Percentiles rank a stretch among this genome's conserved stretches.
Conservation (phyloP, 106 monocot species). For the Dioscorea dumetorum region DNA sequence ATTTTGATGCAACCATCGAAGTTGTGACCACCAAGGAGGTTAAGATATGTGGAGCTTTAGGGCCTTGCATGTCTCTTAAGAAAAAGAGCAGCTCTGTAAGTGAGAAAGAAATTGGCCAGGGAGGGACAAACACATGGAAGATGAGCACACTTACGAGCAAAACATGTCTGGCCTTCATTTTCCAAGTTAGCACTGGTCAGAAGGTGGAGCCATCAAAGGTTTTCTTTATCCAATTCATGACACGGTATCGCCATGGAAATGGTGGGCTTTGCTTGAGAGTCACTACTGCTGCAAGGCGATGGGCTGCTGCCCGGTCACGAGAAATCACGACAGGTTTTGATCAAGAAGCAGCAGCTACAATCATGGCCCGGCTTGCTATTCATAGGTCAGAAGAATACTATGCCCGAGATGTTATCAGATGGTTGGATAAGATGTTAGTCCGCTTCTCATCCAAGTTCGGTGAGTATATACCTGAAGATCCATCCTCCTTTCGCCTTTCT, state of each 20-base stretch:
- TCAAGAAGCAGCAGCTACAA: constrained; percentile 86
- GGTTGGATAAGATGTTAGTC: constrained; percentile 91
- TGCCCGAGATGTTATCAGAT: constrained; percentile 74
- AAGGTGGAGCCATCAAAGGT: constrained; percentile 51
- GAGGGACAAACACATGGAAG: constrained; percentile 72
- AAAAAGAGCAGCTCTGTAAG: constrained; percentile 55
- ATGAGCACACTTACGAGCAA: constrained; percentile 49
- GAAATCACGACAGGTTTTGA: constrained; percentile 84
- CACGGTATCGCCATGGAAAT: constrained; percentile 59
- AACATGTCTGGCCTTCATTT: constrained; percentile 76
- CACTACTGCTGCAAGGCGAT: constrained; percentile 84
- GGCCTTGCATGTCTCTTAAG: constrained; percentile 69
- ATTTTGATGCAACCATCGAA: constrained; percentile 73
- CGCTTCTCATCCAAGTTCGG: constrained; percentile 87
- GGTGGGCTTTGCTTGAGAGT: constrained; percentile 69
- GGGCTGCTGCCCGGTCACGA: constrained; percentile 35
- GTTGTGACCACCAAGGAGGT: constrained; percentile 70
- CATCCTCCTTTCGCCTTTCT: constrained; percentile 71
- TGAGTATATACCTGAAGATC: constrained; percentile 78
- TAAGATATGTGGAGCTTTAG: constrained; percentile 85
- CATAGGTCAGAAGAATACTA: constrained; percentile 59
- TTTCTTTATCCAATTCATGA: constrained; percentile 87
- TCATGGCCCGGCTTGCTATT: constrained; percentile 81
- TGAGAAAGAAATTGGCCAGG: constrained; percentile 69
- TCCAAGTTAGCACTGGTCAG: constrained; percentile 33